Percentiles rank a stretch among this genome's conserved stretches.
Conservation (phyloP, 2,329 filamentous ascomycete genomes). For the Epichloe amarillans region DNA sequence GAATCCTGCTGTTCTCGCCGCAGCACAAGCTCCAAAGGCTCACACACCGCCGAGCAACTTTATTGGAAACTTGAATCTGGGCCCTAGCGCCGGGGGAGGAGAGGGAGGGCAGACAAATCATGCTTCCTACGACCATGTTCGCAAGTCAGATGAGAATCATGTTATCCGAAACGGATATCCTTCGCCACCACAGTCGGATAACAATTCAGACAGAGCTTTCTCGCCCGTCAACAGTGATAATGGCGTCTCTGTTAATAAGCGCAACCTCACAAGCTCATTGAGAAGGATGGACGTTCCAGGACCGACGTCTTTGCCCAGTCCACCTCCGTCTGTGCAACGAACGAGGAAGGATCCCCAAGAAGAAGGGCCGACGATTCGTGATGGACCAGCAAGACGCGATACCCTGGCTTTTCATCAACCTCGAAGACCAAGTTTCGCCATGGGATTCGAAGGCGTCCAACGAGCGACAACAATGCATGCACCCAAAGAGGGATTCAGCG, state of each 20-base stretch:
- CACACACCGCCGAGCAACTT: slow-evolving; percentile 20
- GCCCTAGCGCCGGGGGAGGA: slow-evolving; percentile 9
- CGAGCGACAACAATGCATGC: slow-evolving; percentile 9
- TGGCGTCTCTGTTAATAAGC: slow-evolving; percentile 10
- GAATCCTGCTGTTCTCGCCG: neutral
- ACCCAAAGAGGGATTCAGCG: slow-evolving; percentile 21
- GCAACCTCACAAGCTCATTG: slow-evolving; percentile 13
- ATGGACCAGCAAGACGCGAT: slow-evolving; percentile 36
- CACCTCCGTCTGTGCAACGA: slow-evolving; percentile 23
- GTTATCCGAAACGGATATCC: slow-evolving; percentile 16
- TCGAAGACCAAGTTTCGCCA: slow-evolving; percentile 33
- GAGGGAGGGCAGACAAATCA: neutral
- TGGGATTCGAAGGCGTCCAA: slow-evolving; percentile 19
- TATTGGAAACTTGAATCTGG: slow-evolving; percentile 27
- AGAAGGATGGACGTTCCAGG: slow-evolving; percentile 14
- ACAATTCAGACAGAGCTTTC: slow-evolving; percentile 11
- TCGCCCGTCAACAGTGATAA: slow-evolving; percentile 10
- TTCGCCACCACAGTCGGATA: slow-evolving; percentile 25
- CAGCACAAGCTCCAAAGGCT: neutral
- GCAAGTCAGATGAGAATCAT: neutral
- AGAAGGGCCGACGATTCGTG: slow-evolving; percentile 30
- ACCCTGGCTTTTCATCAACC: slow-evolving; percentile 33
- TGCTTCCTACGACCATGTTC: neutral
- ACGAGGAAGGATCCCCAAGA: slow-evolving; percentile 26
- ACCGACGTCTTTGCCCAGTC: slow-evolving; percentile 25